Percentiles rank a stretch among this genome's conserved stretches.
Evolutionary conservation across 352 stramenopile genomes (phyloP).

Genomic region (Phytophthora multivora): DNA sequence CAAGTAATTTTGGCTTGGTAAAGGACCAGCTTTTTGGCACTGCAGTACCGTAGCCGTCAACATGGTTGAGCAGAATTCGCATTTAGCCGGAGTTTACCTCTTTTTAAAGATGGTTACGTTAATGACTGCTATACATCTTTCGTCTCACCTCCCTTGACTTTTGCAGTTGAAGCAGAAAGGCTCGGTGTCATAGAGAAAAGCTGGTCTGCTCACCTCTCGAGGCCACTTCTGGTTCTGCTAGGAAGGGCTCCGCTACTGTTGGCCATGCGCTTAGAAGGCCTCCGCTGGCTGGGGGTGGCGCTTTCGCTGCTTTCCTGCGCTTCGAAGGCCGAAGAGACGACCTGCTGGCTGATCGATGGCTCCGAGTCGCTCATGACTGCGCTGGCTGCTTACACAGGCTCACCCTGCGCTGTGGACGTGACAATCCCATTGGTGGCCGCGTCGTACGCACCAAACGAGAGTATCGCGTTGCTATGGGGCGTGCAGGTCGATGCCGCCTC

Average conservation of each 20-base stretch:
- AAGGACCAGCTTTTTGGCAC: conserved; percentile 6
- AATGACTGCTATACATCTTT: neutral
- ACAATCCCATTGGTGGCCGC: conserved; percentile 36
- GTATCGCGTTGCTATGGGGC: conserved; percentile 52
- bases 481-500: conserved; percentile 35
- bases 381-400: conserved; percentile 28
- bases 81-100: conserved; percentile 1
- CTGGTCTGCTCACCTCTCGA: conserved; percentile 10
- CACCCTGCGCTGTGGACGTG: conserved; percentile 39
- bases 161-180: conserved; percentile 23
- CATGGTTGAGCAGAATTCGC: conserved; percentile 11
- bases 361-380: conserved; percentile 17
- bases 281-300: conserved; percentile 1
- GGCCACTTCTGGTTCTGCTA: conserved; percentile 23
- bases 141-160: neutral
- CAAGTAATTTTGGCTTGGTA: neutral
- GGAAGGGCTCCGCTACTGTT: neutral
- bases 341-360: conserved; percentile 48
- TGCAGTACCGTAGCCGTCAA: conserved; percentile 11
- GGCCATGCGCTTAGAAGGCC: conserved; percentile 16
- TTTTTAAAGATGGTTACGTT: neutral
- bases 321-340: conserved; percentile 15
- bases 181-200: conserved; percentile 19
- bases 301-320: conserved; percentile 7
- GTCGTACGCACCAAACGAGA: conserved; percentile 43